Evolutionary conservation across 495 filamentous ascomycete species (phyloP), one percentile per base, ranked within the genome.

Genomic region (Daldinia concentrica): DNA sequence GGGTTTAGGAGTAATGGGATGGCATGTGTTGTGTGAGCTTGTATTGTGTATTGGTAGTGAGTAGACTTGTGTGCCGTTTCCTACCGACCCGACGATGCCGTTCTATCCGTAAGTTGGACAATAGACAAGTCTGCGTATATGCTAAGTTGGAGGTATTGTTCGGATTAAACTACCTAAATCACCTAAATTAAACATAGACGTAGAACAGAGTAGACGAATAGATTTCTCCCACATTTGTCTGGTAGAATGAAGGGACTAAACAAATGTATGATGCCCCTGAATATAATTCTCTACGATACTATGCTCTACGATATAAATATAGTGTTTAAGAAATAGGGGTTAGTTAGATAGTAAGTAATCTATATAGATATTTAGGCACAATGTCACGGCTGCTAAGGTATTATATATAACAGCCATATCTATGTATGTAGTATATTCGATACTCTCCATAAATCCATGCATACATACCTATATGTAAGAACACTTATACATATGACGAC

Each of bases 311-410:
- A 45, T 1, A 8, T 22, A 17, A 45, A 45, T n/a, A 11, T 4
- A 6, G 17, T 45, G 17, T 11, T 45, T 22, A 22, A 8, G 41
- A 7, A 45, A 45, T 45, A 45, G 41, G 41, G 41, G 41, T 45
- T 19, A 17, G 8, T 3, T 45, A 19, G 41, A 7, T 43, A 43
- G n/a, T 19, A 43, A 19, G n/a, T 2, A 19, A 43, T 43, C 6
- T 57, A 66, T 66, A 30, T 59, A n/a, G 15, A 22, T 6, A 66
- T 59, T 66, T 43, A 66, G 64, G 55, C 64, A 59, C 56, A 66
- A 52, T 52, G 19, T 54, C 29, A 26, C 56, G 56, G 22, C 36
- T 37, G 29, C 14, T 41, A 22, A 52, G 29, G 50, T 48, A 6
- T 19, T 63, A 34, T 43, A 17, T 54, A 37, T 24, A 58, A 15